phyloP scores from a whole-genome alignment of 1,284 basidiomycete species.

The Grifola frondosa region DNA sequence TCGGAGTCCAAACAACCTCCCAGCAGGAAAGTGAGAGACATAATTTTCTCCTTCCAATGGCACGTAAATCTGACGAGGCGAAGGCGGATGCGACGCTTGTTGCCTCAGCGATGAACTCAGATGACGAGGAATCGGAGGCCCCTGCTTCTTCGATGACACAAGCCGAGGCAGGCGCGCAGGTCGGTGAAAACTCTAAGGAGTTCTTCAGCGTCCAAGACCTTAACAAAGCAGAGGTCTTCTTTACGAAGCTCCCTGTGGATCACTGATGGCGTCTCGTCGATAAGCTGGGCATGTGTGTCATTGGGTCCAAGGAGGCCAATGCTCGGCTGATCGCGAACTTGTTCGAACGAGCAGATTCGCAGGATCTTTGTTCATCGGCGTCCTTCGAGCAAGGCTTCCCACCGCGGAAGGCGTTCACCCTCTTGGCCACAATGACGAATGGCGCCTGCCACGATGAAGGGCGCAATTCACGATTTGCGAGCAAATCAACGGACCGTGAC shows the following conservation, averaged over 20 bases:
- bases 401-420: slow-evolving; percentile 69
- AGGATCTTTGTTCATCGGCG: slow-evolving; percentile 50
- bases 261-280: slow-evolving; percentile 69
- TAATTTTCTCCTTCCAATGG: slow-evolving; percentile 58
- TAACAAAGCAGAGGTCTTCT: slow-evolving; percentile 83
- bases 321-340: slow-evolving; percentile 73
- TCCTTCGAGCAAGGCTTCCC: slow-evolving; percentile 65
- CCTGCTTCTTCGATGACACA: slow-evolving; percentile 56
- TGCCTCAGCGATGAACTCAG: slow-evolving; percentile 51
- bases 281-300: slow-evolving; percentile 64
- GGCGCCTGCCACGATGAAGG: slow-evolving; percentile 63
- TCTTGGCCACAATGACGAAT: slow-evolving; percentile 74
- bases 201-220: slow-evolving; percentile 75
- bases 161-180: slow-evolving; percentile 72
- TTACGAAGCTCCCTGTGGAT: slow-evolving; percentile 62
- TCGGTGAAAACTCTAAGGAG: slow-evolving; percentile 76
- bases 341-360: slow-evolving; percentile 55
- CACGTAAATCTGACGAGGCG: slow-evolving; percentile 43
- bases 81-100: slow-evolving; percentile 45
- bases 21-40: slow-evolving; percentile 59
- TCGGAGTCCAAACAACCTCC: slow-evolving; percentile 45
- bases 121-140: slow-evolving; percentile 50
- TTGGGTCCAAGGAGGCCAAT: slow-evolving; percentile 81
- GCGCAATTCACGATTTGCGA: slow-evolving; percentile 50
- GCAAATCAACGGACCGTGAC: slow-evolving; percentile 58